These are phyloP conservation scores for Dictyostelium citrinum DNA, from an alignment of 78 protist genomes.

Conservation along the genomic window DNA sequence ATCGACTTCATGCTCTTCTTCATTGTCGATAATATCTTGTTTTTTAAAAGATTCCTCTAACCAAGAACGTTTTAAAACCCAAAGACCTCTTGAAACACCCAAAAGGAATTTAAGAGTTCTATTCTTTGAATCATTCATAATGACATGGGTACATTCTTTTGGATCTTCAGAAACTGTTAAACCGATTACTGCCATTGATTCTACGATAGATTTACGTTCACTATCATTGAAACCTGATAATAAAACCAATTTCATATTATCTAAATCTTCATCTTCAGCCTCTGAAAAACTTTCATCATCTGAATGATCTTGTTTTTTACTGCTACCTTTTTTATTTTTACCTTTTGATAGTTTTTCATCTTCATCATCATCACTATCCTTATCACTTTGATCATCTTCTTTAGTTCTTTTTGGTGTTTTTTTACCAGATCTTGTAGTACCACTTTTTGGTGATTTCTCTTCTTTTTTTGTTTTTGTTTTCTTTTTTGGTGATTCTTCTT, in stretches of 20 bases:
- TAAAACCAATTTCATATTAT: neutral
- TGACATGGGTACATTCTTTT: neutral
- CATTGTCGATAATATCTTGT: neutral
- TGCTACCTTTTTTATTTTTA: neutral
- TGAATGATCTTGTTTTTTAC: neutral
- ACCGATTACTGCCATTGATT: neutral
- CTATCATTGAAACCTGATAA: neutral
- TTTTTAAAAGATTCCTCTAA: neutral
- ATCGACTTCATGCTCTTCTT: neutral
- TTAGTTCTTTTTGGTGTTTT: neutral
- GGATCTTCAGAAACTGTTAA: neutral
- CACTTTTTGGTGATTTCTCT: neutral
- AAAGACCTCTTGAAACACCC: neutral
- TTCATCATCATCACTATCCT: neutral
- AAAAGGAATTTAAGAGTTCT: neutral
- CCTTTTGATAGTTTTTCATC: neutral
- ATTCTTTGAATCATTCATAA: neutral
- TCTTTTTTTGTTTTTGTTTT: neutral
- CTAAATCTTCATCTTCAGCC: neutral
- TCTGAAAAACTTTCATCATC: neutral
- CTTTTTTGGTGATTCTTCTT: neutral
- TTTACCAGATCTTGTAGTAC: neutral
- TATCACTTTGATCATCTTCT: neutral
- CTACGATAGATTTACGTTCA: neutral
- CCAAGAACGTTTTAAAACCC: neutral